Conservation (phyloP, 768 basidiomycete species). For the Mycena epipterygia region DNA sequence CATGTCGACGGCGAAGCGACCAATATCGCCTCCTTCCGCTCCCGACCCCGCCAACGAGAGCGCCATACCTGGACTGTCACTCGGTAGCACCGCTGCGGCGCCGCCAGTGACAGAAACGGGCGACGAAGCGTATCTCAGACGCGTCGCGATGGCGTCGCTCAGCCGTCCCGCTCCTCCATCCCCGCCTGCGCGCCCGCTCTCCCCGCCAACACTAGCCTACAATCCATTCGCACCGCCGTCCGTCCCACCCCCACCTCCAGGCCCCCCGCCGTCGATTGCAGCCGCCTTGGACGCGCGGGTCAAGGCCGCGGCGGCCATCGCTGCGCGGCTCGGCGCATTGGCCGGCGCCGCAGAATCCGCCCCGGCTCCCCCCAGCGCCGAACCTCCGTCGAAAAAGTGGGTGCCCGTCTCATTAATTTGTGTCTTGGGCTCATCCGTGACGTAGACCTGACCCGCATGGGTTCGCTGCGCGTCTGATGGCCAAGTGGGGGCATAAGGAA, state of each 20-base stretch:
- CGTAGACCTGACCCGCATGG: constrained; percentile 72
- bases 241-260: constrained; percentile 69
- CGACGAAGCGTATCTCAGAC: constrained; percentile 78
- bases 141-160: constrained; percentile 68
- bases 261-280: constrained; percentile 52
- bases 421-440: neutral
- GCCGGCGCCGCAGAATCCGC: constrained; percentile 51
- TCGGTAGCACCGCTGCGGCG: constrained; percentile 23
- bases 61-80: constrained; percentile 39
- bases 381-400: constrained; percentile 37
- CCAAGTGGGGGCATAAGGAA: constrained; percentile 94
- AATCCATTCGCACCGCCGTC: constrained; percentile 79
- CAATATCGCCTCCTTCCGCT: constrained; percentile 35
- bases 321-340: constrained; percentile 77
- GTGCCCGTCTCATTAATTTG: neutral
- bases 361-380: constrained; percentile 43
- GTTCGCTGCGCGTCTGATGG: constrained; percentile 92
- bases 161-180: constrained; percentile 45
- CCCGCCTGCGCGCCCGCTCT: constrained; percentile 45
- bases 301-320: constrained; percentile 86
- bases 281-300: constrained; percentile 73
- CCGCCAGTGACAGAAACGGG: constrained; percentile 59
- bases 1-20: constrained; percentile 61
- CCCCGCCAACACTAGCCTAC: constrained; percentile 71
- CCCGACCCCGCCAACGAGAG: constrained; percentile 28